phyloP scores from a whole-genome alignment of 2,329 filamentous ascomycete species.

The Clonostachys rosea region DNA sequence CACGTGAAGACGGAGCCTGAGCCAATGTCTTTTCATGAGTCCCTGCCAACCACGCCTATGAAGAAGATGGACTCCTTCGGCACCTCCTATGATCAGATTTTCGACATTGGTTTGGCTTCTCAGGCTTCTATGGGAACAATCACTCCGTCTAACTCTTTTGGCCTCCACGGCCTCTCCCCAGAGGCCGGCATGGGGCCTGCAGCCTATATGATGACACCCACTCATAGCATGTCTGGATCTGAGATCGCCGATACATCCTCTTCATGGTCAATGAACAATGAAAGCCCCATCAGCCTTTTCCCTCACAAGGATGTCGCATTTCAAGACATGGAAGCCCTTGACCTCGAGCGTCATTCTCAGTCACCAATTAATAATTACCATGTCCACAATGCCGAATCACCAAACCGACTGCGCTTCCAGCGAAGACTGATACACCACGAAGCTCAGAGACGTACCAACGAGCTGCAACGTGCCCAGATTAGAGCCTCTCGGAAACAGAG shows the following conservation, averaged over 20 bases:
- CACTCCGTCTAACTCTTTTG: constrained; percentile 27
- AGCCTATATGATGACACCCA: constrained; percentile 33
- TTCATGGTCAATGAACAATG: constrained; percentile 31
- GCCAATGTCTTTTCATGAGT: constrained; percentile 20
- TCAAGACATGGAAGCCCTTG: constrained; percentile 22
- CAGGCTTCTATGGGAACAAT: constrained; percentile 26
- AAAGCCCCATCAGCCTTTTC: constrained; percentile 35
- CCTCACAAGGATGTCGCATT: constrained; percentile 20
- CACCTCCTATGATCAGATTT: constrained; percentile 30
- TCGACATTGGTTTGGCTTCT: constrained; percentile 26
- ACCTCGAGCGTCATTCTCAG: constrained; percentile 27
- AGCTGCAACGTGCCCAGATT: constrained; percentile 36
- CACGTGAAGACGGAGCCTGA: constrained; percentile 25
- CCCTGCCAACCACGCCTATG: constrained; percentile 27
- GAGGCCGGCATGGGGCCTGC: constrained; percentile 20
- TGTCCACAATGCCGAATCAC: constrained; percentile 12
- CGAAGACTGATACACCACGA: constrained; percentile 34
- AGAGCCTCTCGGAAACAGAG: constrained; percentile 19
- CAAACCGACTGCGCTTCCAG: constrained; percentile 24
- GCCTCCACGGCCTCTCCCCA: constrained; percentile 27
- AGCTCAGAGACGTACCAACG: constrained; percentile 35
- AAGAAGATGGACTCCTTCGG: constrained; percentile 25
- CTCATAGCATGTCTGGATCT: constrained; percentile 30
- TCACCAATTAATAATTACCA: constrained; percentile 24
- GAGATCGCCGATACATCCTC: constrained; percentile 28